These are phyloP conservation scores for Datisca glomerata DNA, from an alignment of 306 rosid genomes.

Conservation along the genomic window DNA sequence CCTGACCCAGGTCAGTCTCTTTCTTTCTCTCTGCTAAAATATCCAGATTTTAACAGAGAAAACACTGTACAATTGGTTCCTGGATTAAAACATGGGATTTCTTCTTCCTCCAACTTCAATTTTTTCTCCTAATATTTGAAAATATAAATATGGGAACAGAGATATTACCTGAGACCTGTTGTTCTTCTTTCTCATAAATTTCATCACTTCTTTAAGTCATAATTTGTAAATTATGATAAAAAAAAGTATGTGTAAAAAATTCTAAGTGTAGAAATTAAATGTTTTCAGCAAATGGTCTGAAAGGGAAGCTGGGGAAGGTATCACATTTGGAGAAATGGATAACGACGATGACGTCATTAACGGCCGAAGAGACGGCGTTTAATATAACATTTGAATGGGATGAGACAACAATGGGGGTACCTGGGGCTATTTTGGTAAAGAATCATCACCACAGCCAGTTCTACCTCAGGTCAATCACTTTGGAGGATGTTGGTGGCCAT, in stretches of 20 bases:
- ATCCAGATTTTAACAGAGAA: background rate
- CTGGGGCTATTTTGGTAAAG: slow-evolving; percentile 52
- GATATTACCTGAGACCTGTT: too few relatives aligned
- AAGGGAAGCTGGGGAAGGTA: slow-evolving; percentile 44
- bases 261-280: background rate
- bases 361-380: slow-evolving; percentile 36
- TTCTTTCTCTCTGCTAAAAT: background rate
- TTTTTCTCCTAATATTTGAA: too few relatives aligned
- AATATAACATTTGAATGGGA: slow-evolving; percentile 52
- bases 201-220: too few relatives aligned
- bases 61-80: too few relatives aligned
- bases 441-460: slow-evolving; percentile 72
- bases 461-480: slow-evolving; percentile 51
- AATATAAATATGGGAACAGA: too few relatives aligned
- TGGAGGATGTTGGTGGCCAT: slow-evolving; percentile 55
- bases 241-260: too few relatives aligned
- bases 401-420: slow-evolving; percentile 57
- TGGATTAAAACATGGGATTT: too few relatives aligned
- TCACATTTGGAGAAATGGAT: slow-evolving; percentile 65
- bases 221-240: too few relatives aligned
- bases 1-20: slow-evolving; percentile 43
- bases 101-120: too few relatives aligned
- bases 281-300: slow-evolving; percentile 26
- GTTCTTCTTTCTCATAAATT: too few relatives aligned
- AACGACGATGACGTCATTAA: slow-evolving; percentile 21